Evolutionary conservation across 2,329 filamentous ascomycete species (phyloP), one percentile per base, ranked within the genome.

Genomic region (Thielaviopsis punctulata): DNA sequence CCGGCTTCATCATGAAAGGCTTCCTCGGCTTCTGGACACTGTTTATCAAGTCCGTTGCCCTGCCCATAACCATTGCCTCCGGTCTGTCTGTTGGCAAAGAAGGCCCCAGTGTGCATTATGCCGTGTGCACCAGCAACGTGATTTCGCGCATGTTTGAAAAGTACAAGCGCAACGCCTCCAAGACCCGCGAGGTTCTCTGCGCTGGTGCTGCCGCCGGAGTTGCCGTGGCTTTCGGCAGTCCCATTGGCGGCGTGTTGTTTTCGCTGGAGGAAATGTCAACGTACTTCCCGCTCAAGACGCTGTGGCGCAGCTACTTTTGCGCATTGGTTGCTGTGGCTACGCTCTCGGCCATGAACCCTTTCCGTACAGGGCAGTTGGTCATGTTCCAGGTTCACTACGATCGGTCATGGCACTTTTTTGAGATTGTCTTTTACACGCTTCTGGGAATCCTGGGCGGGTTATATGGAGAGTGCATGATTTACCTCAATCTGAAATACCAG

Each of bases 341-440:
- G 15, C 69, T 98, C 39, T 84, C 92, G 23, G 86, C 86, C 54
- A 94, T 98, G 86, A 98, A 98, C 60, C 92, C 92, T 21, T 98
- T 98, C 68, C 75, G 92, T 50, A 96, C 92, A 0, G 92, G 92
- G 19, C 92, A 98, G 63, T 75, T 98, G 43, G 92, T 98, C 77
- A 96, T 98, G 90, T 98, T 98, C 66, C 89, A 95, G 61, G 90
- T 98, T 61, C 80, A 80, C 60, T 98, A 98, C 63, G 90, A 96
- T 65, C 83, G 90, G 41, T 83, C 85, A 41, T 98, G 92, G 92
- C 92, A 98, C 68, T 95, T 95, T 62, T 98, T 98, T 62, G 92
- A 98, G 64, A 74, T 92, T 3, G 66, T 95, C 23, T 96, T 96
- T 63, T 98, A 94, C 66, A 76, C 95, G 58, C 71, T 95, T 51